Conservation (phyloP, 495 filamentous ascomycete species). For the Pseudomonodictys pantanalensis region DNA sequence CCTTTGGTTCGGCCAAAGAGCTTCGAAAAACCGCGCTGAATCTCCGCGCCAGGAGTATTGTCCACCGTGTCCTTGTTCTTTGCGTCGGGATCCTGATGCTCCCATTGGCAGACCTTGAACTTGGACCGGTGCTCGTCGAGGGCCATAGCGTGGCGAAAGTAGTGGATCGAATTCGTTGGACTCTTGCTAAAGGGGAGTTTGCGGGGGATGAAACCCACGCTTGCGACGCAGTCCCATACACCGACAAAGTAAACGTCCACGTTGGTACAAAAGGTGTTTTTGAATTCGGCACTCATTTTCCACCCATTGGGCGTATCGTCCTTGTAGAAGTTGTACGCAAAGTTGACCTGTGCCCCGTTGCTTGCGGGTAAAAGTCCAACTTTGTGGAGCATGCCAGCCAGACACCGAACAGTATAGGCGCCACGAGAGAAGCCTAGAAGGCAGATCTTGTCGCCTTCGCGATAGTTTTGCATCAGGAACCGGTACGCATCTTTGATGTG, state of each 20-base stretch:
- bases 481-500: slow-evolving; percentile 45
- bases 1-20: background rate
- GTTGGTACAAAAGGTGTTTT: slow-evolving; percentile 45
- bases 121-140: slow-evolving; percentile 44
- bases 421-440: slow-evolving; percentile 46
- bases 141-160: slow-evolving; percentile 44
- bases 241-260: slow-evolving; percentile 44
- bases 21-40: background rate
- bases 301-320: slow-evolving; percentile 40
- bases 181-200: slow-evolving; percentile 43
- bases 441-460: slow-evolving; percentile 43
- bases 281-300: slow-evolving; percentile 42
- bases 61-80: background rate
- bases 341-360: slow-evolving; percentile 40
- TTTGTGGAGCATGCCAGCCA: slow-evolving; percentile 42
- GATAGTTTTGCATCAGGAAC: slow-evolving; percentile 45
- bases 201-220: slow-evolving; percentile 43
- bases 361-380: slow-evolving; percentile 42
- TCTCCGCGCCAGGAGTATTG: slow-evolving; percentile 1
- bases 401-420: slow-evolving; percentile 41
- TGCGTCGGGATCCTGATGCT: slow-evolving; percentile 27
- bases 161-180: slow-evolving; percentile 39
- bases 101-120: slow-evolving; percentile 43
- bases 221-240: slow-evolving; percentile 45
- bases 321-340: slow-evolving; percentile 46